Percentiles rank a stretch among this genome's conserved stretches.
Conservation (phyloP, 176 grass and related monocot genomes). For the Ananas comosus region DNA sequence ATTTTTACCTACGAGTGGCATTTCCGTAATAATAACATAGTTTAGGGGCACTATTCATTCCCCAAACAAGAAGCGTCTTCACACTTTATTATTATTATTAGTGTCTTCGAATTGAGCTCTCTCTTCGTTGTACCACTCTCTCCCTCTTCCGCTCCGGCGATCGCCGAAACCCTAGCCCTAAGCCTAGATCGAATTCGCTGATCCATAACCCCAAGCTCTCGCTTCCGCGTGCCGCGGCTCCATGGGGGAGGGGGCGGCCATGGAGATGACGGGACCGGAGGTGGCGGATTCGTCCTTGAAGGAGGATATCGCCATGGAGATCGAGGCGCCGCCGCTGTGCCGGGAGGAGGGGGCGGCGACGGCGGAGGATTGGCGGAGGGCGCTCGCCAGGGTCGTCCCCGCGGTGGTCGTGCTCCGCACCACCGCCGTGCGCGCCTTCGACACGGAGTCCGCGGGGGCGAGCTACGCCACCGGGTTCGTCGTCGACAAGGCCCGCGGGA, state of each 20-base stretch:
- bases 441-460: constrained; percentile 83
- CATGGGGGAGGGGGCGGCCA: constrained; percentile 20
- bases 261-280: constrained; percentile 11
- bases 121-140: no score
- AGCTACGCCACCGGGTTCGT: constrained; percentile 98
- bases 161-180: no score
- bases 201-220: no score
- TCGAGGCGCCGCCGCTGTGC: constrained; percentile 38
- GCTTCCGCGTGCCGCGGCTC: neutral
- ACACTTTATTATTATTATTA: no score
- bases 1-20: no score
- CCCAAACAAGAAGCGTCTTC: no score
- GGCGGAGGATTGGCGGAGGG: constrained; percentile 85
- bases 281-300: constrained; percentile 21
- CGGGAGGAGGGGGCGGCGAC: constrained; percentile 38
- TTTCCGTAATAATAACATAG: no score
- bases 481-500: constrained; percentile 80
- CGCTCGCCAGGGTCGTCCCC: constrained; percentile 71
- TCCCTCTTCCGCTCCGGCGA: no score
- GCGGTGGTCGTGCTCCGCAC: constrained; percentile 94
- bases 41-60: no score
- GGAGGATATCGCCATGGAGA: constrained; percentile 49
- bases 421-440: constrained; percentile 82
- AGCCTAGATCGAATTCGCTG: no score
- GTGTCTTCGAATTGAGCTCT: no score